Evolutionary conservation across 2,329 filamentous ascomycete species (phyloP).

Genomic region (Verticillium nonalfalfae): DNA sequence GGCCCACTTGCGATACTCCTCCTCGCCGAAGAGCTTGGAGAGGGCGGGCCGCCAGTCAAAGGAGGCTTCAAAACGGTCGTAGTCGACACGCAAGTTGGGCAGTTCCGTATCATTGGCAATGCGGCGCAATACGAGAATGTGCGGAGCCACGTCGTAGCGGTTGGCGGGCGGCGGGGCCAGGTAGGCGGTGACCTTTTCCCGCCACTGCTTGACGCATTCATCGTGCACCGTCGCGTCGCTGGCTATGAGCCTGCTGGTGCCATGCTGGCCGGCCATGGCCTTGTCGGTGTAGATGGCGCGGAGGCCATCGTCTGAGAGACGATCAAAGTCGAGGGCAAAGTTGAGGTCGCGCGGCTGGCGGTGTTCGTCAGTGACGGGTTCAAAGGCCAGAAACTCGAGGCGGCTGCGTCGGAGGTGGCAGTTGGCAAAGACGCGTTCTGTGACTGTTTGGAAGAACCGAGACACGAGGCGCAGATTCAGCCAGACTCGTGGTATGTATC

Average conservation of each 20-base stretch:
- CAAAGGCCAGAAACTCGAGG: conserved; percentile 4
- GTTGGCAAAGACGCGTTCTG: conserved; percentile 8
- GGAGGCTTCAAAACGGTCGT: conserved; percentile 3
- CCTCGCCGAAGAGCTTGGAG: conserved; percentile 9
- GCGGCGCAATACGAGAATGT: conserved; percentile 7
- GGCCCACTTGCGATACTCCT: conserved; percentile 10
- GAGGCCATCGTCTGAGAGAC: conserved; percentile 2
- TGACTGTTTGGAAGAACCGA: conserved; percentile 5
- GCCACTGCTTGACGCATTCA: conserved; percentile 5
- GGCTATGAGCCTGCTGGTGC: neutral
- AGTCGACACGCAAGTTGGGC: conserved; percentile 5
- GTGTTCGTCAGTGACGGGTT: conserved; percentile 1
- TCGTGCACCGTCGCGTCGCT: neutral
- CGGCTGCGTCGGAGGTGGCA: conserved; percentile 7
- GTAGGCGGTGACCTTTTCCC: conserved; percentile 2
- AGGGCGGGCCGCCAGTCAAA: conserved; percentile 10
- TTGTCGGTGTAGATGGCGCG: conserved; percentile 3
- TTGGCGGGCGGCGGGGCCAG: conserved; percentile 1
- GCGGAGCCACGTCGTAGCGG: conserved; percentile 2
- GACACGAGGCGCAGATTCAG: conserved; percentile 11
- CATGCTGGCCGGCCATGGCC: neutral
- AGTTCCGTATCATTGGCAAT: conserved; percentile 11
- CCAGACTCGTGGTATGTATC: conserved; percentile 10
- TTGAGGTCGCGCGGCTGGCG: neutral
- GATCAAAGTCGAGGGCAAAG: conserved; percentile 5